Percentiles rank a stretch among this genome's conserved stretches.
Evolutionary conservation across 176 grass and related monocot species (phyloP).

Genomic region (Triticum urartu): DNA sequence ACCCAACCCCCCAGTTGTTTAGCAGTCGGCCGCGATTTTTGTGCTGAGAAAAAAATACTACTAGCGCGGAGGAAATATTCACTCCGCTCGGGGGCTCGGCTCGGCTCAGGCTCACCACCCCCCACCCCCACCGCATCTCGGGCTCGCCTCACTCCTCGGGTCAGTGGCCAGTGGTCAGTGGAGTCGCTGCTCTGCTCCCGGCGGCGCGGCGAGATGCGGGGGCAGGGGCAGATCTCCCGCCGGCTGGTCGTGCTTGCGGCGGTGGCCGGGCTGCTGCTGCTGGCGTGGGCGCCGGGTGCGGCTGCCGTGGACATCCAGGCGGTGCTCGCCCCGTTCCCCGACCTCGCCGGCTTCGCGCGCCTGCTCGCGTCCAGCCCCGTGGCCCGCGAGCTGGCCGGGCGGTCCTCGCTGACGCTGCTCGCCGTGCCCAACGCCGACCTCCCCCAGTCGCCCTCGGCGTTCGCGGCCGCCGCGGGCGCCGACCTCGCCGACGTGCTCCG

Average conservation of each 20-base stretch:
- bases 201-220: conserved; percentile 50
- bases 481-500: conserved; percentile 80
- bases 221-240: conserved; percentile 43
- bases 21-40: not conserved
- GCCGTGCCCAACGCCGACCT: conserved; percentile 68
- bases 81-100: not conserved
- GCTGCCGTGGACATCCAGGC: conserved; percentile 45
- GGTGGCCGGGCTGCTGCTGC: not conserved
- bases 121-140: conserved; percentile 4
- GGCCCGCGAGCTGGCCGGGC: conserved; percentile 48
- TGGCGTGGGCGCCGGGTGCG: not conserved
- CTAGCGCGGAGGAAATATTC: not conserved
- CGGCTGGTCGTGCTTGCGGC: not conserved
- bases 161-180: not conserved
- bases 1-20: not conserved
- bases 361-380: conserved; percentile 51
- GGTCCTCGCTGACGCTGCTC: conserved; percentile 79
- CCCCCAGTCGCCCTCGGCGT: conserved; percentile 39
- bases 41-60: not conserved
- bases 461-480: conserved; percentile 44
- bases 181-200: not conserved
- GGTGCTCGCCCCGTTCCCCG: conserved; percentile 50
- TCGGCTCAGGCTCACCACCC: conserved; percentile 12
- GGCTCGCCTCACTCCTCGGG: conserved; percentile 33
- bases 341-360: conserved; percentile 51